These are phyloP conservation scores for Neonectria hederae DNA, from an alignment of 2,329 filamentous ascomycete species.

Conservation along the genomic window DNA sequence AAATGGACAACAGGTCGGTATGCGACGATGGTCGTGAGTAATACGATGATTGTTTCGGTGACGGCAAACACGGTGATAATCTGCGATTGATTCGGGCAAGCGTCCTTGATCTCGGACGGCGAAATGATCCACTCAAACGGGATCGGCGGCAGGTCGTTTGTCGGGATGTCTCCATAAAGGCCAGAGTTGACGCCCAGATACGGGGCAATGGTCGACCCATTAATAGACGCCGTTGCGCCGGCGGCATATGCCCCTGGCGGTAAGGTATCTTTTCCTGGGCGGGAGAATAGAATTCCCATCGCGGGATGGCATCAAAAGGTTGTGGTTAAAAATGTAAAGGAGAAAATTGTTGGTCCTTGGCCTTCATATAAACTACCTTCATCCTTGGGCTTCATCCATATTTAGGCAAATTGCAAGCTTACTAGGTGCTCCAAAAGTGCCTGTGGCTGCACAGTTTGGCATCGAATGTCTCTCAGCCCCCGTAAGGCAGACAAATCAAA, in stretches of 20 bases:
- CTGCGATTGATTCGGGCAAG: constrained; percentile 25
- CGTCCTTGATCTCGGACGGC: constrained; percentile 15
- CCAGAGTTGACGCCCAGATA: constrained; percentile 37
- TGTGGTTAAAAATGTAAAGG: neutral
- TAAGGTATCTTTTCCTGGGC: constrained; percentile 16
- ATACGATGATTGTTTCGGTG: constrained; percentile 30
- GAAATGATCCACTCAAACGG: constrained; percentile 40
- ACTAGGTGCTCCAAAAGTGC: no score
- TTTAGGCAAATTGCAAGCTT: no score
- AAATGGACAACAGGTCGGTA: constrained; percentile 35
- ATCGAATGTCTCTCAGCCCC: neutral
- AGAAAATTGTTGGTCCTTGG: neutral
- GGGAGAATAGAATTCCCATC: constrained; percentile 33
- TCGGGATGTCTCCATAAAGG: constrained; percentile 20
- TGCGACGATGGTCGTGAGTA: constrained; percentile 23
- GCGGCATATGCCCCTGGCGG: constrained; percentile 18
- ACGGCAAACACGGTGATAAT: constrained; percentile 35
- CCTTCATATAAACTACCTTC: no score
- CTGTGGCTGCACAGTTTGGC: neutral
- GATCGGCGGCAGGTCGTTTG: constrained; percentile 27
- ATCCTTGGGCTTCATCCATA: no score
- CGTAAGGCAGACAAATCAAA: constrained; percentile 8
- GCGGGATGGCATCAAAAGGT: neutral
- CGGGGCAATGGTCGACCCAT: constrained; percentile 30
- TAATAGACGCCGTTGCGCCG: constrained; percentile 10